phyloP scores from a whole-genome alignment of 192 early-diverging fungal species.

The Coemansia sp. region DNA sequence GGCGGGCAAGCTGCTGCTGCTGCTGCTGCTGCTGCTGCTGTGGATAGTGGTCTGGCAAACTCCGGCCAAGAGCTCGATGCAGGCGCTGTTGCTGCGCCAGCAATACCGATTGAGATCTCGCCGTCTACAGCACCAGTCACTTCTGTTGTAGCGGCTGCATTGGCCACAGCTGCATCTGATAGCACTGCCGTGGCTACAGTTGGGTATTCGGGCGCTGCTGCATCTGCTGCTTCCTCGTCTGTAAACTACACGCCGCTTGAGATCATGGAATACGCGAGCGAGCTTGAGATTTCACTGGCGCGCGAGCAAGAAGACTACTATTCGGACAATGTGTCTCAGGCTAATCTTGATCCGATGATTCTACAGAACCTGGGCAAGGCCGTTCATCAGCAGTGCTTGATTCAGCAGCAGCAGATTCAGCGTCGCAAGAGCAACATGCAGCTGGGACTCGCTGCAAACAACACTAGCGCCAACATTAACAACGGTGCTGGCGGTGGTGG shows the following conservation, averaged over 20 bases:
- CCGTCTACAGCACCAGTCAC: neutral
- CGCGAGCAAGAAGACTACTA: conserved; percentile 56
- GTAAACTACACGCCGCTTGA: conserved; percentile 39
- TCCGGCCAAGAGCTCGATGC: neutral
- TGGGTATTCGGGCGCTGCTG: neutral
- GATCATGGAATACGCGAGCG: conserved; percentile 53
- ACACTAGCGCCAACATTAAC: neutral
- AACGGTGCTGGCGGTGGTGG: conserved; percentile 6
- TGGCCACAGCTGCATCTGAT: neutral
- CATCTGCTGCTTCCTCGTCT: neutral
- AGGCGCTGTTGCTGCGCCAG: neutral
- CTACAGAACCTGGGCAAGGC: conserved; percentile 47
- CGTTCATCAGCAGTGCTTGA: conserved; percentile 45
- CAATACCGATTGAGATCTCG: neutral
- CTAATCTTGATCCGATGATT: conserved; percentile 41
- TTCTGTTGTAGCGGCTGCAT: no score
- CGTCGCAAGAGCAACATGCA: conserved; percentile 58
- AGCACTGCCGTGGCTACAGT: neutral
- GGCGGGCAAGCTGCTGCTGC: neutral
- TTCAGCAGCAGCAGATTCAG: conserved; percentile 47
- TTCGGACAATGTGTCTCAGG: conserved; percentile 41
- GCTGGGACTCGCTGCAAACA: conserved; percentile 24
- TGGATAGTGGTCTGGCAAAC: neutral
- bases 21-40: neutral
- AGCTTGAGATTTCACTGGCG: conserved; percentile 51